These are phyloP conservation scores for Mucuna pruriens DNA, from an alignment of 306 rosid species.

Conservation along the genomic window DNA sequence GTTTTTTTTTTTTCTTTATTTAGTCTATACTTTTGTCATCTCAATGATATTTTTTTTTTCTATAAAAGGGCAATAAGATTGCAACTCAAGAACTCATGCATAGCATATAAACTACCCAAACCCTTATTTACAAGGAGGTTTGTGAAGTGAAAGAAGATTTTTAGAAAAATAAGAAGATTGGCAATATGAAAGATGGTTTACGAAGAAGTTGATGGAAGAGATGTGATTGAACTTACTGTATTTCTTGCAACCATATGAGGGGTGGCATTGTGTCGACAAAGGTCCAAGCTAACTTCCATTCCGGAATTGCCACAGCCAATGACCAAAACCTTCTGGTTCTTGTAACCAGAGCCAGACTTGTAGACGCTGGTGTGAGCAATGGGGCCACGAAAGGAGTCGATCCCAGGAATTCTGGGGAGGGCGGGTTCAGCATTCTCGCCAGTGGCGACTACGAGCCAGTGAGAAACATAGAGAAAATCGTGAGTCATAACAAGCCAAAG, in stretches of 20 bases:
- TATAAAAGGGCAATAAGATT: no score
- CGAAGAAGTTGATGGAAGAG: no score
- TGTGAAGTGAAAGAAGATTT: no score
- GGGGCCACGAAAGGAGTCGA: constrained; percentile 56
- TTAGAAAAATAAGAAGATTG: no score
- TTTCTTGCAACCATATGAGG: constrained; percentile 91
- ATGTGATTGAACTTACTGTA: constrained; percentile 70
- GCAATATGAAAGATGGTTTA: no score
- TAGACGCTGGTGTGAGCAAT: constrained; percentile 67
- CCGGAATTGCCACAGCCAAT: constrained; percentile 99
- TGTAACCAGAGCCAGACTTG: constrained; percentile 64
- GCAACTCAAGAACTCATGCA: no score
- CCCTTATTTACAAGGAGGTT: no score
- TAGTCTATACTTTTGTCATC: no score
- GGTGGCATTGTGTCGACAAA: constrained; percentile 73
- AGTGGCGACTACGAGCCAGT: constrained; percentile 83
- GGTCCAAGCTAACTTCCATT: constrained; percentile 98
- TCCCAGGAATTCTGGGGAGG: constrained; percentile 62
- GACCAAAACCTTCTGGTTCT: constrained; percentile 68
- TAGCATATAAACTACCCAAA: no score
- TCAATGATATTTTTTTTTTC: no score
- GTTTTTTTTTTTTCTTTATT: no score
- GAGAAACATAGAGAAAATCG: constrained; percentile 55
- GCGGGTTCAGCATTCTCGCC: constrained; percentile 95
- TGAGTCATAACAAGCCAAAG: constrained; percentile 70